A percentile compares a stretch with the other conserved stretches of the same genome.
Conservation (phyloP, 495 filamentous ascomycete genomes). For the Delitschia confertaspora region DNA sequence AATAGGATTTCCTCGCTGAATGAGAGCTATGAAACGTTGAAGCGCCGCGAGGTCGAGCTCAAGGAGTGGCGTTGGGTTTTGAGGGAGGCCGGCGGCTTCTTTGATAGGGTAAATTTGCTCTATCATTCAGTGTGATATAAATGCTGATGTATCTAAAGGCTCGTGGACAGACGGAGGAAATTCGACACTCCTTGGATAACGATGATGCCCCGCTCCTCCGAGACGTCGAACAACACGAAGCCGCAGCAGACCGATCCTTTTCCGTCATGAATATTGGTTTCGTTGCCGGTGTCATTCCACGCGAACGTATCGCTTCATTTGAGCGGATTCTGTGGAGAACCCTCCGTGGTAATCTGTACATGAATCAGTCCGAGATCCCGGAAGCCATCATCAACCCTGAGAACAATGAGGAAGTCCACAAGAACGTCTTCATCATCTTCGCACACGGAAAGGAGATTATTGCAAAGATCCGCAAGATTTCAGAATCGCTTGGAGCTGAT, state of each 20-base stretch:
- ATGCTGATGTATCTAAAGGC: conserved; percentile 43
- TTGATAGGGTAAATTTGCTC: conserved; percentile 56
- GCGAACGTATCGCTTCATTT: conserved; percentile 87
- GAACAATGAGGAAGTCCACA: conserved; percentile 82
- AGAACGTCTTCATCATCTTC: conserved; percentile 99
- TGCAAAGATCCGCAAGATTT: conserved; percentile 97
- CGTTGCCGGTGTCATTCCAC: conserved; percentile 92
- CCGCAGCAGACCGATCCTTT: conserved; percentile 68
- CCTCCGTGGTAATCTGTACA: conserved; percentile 94
- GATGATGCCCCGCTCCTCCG: conserved; percentile 50
- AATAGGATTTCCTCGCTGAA: conserved; percentile 84
- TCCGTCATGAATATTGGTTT: conserved; percentile 99
- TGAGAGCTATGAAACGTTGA: conserved; percentile 95
- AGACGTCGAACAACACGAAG: conserved; percentile 65
- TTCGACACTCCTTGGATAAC: conserved; percentile 80
- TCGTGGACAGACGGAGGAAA: conserved; percentile 93
- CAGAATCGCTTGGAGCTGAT: conserved; percentile 89
- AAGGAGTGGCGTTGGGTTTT: conserved; percentile 98
- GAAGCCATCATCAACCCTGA: conserved; percentile 87
- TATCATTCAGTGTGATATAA: too few relatives aligned
- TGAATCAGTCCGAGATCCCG: conserved; percentile 98
- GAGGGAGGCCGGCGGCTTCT: conserved; percentile 90
- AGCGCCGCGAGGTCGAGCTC: conserved; percentile 92
- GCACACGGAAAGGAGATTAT: conserved; percentile 97
- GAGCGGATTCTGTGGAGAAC: conserved; percentile 97